Evolutionary conservation across 2,329 filamentous ascomycete species (phyloP), one percentile per base, ranked within the genome.

Genomic region (Arthrinium phaeospermum): DNA sequence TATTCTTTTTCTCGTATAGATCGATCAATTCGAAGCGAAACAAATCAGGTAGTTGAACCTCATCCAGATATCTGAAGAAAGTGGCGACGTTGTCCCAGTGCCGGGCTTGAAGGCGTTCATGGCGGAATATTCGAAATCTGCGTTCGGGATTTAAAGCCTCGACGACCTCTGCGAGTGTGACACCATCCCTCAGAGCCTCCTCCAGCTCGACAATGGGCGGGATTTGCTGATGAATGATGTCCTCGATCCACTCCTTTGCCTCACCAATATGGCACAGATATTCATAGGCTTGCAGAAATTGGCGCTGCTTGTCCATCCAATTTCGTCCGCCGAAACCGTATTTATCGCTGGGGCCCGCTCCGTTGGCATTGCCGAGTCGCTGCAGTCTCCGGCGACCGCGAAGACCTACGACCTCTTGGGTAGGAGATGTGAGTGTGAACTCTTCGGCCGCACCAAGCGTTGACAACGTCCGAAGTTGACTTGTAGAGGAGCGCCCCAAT

Each of bases 281-380:
- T 82, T 99, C 96, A 80, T 99, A 99, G 8, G 96, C 96, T 82
- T 97, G 94, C 70, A 99, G 85, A 79, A 98, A 98, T 81, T 98
- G 96, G 37, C 96, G 91, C 81, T 99, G 96, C 80, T 97, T 96
- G 82, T 99, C 96, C 96, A 99, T 99, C 96, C 96, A 99, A 80
- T 96, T 97, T 69, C 93, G 90, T 27, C 92, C 91, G 75, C 94
- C 91, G 92, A 95, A 96, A 68, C 91, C 89, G 76, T 92, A 94
- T 37, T 81, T 81, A 75, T 86, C 85, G 74, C 87, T 84, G 61
- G 86, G 83, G 30, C 85, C 85, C 34, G 81, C 82, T 37, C 83
- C 84, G 47, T 84, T 82, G 41, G 83, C 84, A 47, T 84, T 90
- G 74, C 89, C 89, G 37, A 89, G 88, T 75, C 94, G 89, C 82